phyloP scores from a whole-genome alignment of 768 basidiomycete species.

The Stropharia rugosoannulata region DNA sequence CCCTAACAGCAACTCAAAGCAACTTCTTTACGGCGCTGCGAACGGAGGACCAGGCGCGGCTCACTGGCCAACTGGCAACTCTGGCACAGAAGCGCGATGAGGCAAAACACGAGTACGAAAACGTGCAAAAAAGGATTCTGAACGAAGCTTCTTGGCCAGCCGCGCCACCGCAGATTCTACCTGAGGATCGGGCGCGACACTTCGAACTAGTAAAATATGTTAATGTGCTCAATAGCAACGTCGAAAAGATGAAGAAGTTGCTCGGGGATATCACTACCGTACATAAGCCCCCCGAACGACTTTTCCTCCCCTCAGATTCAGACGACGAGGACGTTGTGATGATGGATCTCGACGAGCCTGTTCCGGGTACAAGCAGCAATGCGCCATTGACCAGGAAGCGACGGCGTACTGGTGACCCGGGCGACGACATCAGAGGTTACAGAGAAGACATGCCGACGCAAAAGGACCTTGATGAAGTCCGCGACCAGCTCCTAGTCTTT shows the following conservation, averaged over 20 bases:
- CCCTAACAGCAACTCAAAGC: constrained; percentile 1
- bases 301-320: neutral
- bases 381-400: neutral
- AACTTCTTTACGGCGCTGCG: constrained; percentile 3
- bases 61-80: neutral
- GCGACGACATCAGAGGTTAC: neutral
- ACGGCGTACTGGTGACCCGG: neutral
- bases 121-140: constrained; percentile 1
- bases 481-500: constrained; percentile 6
- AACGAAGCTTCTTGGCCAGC: constrained; percentile 9
- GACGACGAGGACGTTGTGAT: neutral
- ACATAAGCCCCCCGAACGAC: neutral
- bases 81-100: constrained; percentile 1
- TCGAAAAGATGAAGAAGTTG: neutral
- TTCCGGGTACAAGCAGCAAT: neutral
- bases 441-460: constrained; percentile 2
- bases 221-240: neutral
- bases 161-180: constrained; percentile 1
- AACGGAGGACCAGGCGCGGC: constrained; percentile 1
- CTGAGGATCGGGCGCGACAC: constrained; percentile 4
- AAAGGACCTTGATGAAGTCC: constrained; percentile 13
- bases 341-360: neutral
- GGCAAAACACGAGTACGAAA: neutral
- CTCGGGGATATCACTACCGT: constrained; percentile 2
- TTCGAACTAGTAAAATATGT: neutral